Base-by-base conservation (phyloP, 2,329 filamentous ascomycete genomes). In the Talaromyces sp. region DNA sequence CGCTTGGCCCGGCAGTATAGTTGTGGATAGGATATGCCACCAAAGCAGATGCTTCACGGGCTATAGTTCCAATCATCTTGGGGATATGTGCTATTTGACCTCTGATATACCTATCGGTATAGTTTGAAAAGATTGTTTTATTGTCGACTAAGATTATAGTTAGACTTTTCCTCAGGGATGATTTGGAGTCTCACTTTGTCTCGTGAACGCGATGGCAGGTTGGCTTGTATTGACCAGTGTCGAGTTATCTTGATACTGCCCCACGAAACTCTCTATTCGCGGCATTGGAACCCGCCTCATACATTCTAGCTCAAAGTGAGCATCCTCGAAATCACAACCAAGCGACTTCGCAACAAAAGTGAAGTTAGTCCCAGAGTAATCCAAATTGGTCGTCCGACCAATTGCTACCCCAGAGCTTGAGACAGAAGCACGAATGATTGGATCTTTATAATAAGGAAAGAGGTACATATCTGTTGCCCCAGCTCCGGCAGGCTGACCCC, bases 401-500 rank as follows among this genome's bases (percentile, higher is more conserved):
- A 19, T 41, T 31, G 60, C 56, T 11, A 59, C 54, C 2, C 66
- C 68, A 3, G 68, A 69, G 60, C 69, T 56, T 26, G 56, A 32
- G 31, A 63, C 62, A 13, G 66, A 59, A 7, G 64, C 64, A 13
- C 46, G 61, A 27, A 58, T 65, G 32, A 72, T 62, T 5, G 70
- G 69, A 38, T 73, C 64, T 3, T 69, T 56, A 14, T 59, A 59
- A 41, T 64, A 72, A 17, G 63, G 65, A 43, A 57, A 64, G 5
- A 55, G 58, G 26, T 58, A 59, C 27, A 62, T 52, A 38, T 58
- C 59, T 17, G 57, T 62, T 19, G 24, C 62, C 21, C 50, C 50
- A 53, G 62, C 63, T 2, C 88, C 87, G 0, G 88, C 87, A 2
- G 83, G 86, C 69, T 93, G 86, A 21, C 90, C 90, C 87, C 87